Evolutionary conservation across 805 yeast species (phyloP).

Genomic region (Tetrapisispora nanseiensis): DNA sequence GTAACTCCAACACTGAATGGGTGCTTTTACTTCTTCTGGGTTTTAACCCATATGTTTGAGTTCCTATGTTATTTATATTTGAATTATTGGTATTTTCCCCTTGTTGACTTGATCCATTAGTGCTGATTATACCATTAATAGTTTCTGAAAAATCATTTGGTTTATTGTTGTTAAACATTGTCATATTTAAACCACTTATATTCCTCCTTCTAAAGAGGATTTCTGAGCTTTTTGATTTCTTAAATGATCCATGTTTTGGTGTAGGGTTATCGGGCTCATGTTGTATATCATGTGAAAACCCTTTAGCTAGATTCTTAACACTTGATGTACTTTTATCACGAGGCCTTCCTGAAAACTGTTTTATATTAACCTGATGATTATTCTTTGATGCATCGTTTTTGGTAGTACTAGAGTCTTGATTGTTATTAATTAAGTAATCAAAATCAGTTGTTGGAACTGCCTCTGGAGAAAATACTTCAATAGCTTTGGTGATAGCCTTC

Average conservation of each 20-base stretch:
- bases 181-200: constrained; percentile 27
- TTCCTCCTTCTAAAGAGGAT: constrained; percentile 21
- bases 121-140: neutral
- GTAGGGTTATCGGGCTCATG: constrained; percentile 6
- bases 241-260: constrained; percentile 9
- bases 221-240: constrained; percentile 25
- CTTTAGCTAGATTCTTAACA: constrained; percentile 24
- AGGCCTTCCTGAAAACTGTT: constrained; percentile 26
- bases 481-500: neutral
- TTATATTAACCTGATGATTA: constrained; percentile 5
- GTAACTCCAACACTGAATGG: constrained; percentile 21
- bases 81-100: too few species aligned
- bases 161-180: constrained; percentile 3
- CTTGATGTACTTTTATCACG: constrained; percentile 27
- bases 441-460: neutral
- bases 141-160: neutral
- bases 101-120: neutral
- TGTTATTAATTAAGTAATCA: neutral
- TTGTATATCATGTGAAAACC: constrained; percentile 20
- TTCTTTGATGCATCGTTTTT: neutral
- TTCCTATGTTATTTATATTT: neutral
- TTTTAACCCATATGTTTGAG: constrained; percentile 17
- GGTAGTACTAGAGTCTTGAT: neutral
- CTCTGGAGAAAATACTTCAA: neutral
- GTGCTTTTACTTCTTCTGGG: constrained; percentile 23